Conservation (phyloP, 257 asterid genomes). For the Solanum corneliomulleri region DNA sequence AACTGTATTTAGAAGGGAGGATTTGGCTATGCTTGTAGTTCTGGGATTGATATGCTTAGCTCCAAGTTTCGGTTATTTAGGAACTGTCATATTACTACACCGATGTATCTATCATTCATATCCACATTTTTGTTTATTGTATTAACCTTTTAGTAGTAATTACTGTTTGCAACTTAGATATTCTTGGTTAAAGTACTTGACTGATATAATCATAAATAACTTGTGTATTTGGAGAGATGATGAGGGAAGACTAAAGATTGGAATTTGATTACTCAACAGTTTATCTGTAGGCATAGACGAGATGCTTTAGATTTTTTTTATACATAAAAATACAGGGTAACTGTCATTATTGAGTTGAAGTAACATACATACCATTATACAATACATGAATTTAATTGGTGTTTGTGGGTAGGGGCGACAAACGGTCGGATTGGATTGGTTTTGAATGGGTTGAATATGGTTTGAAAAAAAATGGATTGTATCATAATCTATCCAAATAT, state of each 20-base stretch:
- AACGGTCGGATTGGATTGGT: no score
- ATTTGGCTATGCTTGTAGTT: background rate
- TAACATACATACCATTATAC: background rate
- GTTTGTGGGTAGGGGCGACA: background rate
- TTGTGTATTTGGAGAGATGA: background rate
- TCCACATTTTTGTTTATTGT: background rate
- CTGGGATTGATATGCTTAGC: background rate
- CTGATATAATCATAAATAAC: background rate
- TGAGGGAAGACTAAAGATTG: background rate
- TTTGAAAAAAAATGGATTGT: no score
- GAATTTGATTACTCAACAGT: background rate
- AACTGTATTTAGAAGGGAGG: background rate
- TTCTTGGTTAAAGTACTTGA: background rate
- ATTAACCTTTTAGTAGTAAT: background rate
- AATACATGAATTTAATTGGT: background rate
- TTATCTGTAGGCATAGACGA: background rate
- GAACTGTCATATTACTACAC: background rate
- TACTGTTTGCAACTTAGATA: background rate
- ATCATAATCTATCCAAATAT: no score
- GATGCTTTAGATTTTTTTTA: background rate
- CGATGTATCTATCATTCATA: background rate
- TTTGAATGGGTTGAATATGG: no score
- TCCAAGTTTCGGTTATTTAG: background rate
- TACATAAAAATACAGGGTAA: background rate
- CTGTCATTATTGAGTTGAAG: background rate